Base-by-base conservation (phyloP, 2,329 filamentous ascomycete species). In the Hirsutella rhossiliensis region DNA sequence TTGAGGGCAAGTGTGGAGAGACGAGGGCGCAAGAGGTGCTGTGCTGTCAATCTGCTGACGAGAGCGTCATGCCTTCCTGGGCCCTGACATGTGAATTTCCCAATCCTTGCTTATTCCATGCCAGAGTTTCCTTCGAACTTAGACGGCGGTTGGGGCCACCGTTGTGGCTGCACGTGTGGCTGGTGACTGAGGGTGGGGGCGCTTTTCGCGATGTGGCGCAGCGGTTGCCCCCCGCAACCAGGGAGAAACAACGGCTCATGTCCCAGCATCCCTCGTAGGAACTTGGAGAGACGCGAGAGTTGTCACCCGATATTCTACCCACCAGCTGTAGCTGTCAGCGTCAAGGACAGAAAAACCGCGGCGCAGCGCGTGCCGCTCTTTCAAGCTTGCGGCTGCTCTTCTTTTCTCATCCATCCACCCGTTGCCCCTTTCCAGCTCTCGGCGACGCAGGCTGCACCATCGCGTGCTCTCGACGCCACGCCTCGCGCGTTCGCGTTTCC, bases 401-500 rank as follows among this genome's bases (percentile, higher is more conserved):
- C 11, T n/a, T 27, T 39, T 23, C 15, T 17, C 28, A 29, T 40
- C 28, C 28, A 31, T 32, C 40, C 11, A 13, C 5, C 34, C 11
- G 12, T 30, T n/a, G 8, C 17, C 6, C 23, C 13, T 27, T 37
- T 11, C 11, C 34, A 18, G 3, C 15, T 18, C 31, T 32, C 11
- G 31, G n/a, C 31, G 5, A 32, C 31, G 5, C 31, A n/a, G n/a
- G n/a, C 23, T 7, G 23, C 23, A 27, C 23, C 23, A 7, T 27
- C 23, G 23, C 23, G 23, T 27, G 20, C 30, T 27, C 19, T 23
- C 31, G 12, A 27, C 31, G 52, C 46, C 42, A 54, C 53, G 49
- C 52, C 56, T 48, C 53, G 54, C 40, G 50, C 57, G 47, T 53
- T 45, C 17, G 31, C 45, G 27, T 38, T 40, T 45, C 43, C 46